A percentile compares a stretch with the other conserved stretches of the same genome.
These are phyloP conservation scores for Ophiostoma himal-ulmi DNA, from an alignment of 2,329 filamentous ascomycete genomes.

Conservation along the genomic window DNA sequence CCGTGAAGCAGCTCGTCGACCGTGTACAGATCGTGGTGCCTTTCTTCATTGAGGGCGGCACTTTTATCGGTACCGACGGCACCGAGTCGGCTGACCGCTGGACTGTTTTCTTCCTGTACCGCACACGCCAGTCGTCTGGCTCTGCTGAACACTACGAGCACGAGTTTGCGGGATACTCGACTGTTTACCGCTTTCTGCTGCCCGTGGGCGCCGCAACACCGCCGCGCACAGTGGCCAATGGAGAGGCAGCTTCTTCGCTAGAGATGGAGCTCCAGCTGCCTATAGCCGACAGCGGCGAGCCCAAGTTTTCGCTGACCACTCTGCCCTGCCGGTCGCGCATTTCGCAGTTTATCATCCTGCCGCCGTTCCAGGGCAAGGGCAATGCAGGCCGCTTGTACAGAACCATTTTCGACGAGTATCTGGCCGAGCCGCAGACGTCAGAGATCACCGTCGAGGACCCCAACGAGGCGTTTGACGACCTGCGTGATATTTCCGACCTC, in stretches of 20 bases:
- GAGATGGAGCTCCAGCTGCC: constrained; percentile 38
- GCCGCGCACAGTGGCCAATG: constrained; percentile 30
- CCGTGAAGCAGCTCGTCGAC: constrained; percentile 64
- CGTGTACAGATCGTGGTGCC: constrained; percentile 79
- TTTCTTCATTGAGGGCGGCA: constrained; percentile 91
- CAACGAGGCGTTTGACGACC: constrained; percentile 75
- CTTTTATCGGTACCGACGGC: constrained; percentile 57
- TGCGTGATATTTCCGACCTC: constrained; percentile 71
- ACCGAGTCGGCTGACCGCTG: constrained; percentile 72
- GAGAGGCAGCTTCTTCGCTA: constrained; percentile 8
- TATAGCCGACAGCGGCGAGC: constrained; percentile 12
- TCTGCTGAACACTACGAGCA: constrained; percentile 54
- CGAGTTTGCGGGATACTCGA: constrained; percentile 80
- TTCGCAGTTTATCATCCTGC: constrained; percentile 88
- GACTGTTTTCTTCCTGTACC: constrained; percentile 85
- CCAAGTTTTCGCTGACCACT: constrained; percentile 43
- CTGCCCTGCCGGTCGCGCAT: constrained; percentile 76
- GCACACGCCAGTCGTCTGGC: constrained; percentile 40
- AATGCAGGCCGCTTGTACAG: constrained; percentile 77
- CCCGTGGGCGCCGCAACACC: constrained; percentile 48
- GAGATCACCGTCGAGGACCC: constrained; percentile 95
- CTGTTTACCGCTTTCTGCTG: constrained; percentile 86
- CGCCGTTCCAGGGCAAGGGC: constrained; percentile 75
- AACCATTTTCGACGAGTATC: constrained; percentile 65
- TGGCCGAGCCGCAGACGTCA: constrained; percentile 60